Conservation (phyloP, 352 stramenopile genomes). For the Phytophthora vignae region DNA sequence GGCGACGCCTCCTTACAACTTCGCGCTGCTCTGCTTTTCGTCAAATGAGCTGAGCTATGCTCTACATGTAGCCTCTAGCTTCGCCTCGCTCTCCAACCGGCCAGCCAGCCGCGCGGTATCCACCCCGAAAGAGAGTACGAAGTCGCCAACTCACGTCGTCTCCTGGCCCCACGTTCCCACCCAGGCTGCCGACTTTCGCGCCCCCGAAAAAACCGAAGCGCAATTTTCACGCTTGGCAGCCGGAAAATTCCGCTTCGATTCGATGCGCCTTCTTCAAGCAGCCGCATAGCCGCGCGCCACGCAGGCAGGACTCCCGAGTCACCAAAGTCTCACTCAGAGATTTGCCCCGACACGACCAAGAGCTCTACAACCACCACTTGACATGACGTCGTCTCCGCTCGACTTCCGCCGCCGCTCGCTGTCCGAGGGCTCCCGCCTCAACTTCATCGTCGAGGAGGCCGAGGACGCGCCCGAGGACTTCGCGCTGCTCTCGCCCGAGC, state of each 20-base stretch:
- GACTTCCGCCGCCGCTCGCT: constrained; percentile 24
- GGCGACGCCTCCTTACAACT: not conserved
- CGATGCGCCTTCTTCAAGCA: constrained; percentile 20
- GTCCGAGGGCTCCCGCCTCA: constrained; percentile 21
- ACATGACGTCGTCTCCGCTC: constrained; percentile 14
- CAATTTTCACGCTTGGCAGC: not conserved
- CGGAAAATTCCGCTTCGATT: constrained; percentile 2
- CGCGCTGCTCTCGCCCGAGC: not conserved
- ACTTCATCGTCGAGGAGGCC: not conserved
- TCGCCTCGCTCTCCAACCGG: not conserved
- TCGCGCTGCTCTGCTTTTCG: not conserved
- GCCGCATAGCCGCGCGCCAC: constrained; percentile 7
- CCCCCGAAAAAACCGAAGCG: not conserved
- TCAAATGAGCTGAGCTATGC: not conserved
- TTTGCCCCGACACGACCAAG: constrained; percentile 21
- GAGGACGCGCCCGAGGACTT: not conserved
- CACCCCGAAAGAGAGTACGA: not conserved
- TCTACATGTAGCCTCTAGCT: too few species aligned
- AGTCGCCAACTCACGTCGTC: not conserved
- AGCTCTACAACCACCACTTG: constrained; percentile 1
- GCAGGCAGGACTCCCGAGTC: not conserved
- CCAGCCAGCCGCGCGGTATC: not conserved
- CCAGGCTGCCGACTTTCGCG: not conserved
- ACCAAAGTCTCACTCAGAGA: constrained; percentile 17
- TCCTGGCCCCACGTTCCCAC: not conserved